Percentiles rank a stretch among this genome's conserved stretches.
Evolutionary conservation across 768 basidiomycete species (phyloP).

Genomic region (Macrocybe gigantea): DNA sequence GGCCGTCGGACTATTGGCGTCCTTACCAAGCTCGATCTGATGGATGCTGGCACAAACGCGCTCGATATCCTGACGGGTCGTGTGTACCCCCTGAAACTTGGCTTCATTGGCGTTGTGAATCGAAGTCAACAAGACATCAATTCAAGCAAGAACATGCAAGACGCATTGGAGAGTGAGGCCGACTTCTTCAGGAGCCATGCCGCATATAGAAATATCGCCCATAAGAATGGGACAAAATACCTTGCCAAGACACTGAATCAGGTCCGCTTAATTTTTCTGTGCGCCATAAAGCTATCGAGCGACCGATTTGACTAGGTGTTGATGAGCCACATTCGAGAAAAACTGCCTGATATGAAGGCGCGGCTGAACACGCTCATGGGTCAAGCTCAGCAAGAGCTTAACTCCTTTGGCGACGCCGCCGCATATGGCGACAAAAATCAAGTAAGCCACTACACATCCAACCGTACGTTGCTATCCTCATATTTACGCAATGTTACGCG

Average conservation of each 20-base stretch:
- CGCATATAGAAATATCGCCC: constrained; percentile 92
- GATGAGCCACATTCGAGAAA: constrained; percentile 97
- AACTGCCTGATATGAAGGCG: constrained; percentile 99
- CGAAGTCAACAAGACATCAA: constrained; percentile 98
- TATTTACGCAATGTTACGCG: constrained; percentile 3
- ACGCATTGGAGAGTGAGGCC: constrained; percentile 77
- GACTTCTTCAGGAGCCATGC: constrained; percentile 91
- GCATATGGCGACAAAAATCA: constrained; percentile 89
- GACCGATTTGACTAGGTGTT: constrained; percentile 50
- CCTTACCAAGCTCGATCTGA: constrained; percentile 94
- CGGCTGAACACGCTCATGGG: constrained; percentile 97
- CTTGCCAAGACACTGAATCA: constrained; percentile 91
- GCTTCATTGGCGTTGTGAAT: constrained; percentile 97
- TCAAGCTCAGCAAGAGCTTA: constrained; percentile 97
- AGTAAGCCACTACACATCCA: constrained; percentile 25
- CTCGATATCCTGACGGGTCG: constrained; percentile 93
- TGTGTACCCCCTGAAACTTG: constrained; percentile 95
- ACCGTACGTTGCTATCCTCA: constrained; percentile 1
- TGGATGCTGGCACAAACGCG: constrained; percentile 99
- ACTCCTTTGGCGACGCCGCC: constrained; percentile 91
- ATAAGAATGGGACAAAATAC: constrained; percentile 96
- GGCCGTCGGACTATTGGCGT: constrained; percentile 96
- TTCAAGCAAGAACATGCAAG: constrained; percentile 74
- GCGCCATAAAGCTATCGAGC: not conserved
- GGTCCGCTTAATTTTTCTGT: constrained; percentile 35